Evolutionary conservation across 345 rosid species (phyloP), one percentile per base, ranked within the genome.

Genomic region (Gossypium longicalyx): DNA sequence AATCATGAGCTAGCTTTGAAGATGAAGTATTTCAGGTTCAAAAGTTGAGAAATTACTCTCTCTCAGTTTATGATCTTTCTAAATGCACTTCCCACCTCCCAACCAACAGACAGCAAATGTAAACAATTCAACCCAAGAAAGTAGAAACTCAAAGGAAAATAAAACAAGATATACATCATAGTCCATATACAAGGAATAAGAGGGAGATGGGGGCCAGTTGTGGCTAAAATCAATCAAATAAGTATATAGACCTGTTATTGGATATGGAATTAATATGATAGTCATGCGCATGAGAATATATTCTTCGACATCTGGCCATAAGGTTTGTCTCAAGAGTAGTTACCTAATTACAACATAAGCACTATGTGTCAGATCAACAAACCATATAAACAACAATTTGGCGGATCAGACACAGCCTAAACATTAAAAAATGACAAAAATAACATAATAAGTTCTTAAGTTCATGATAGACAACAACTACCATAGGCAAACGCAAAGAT

Each of bases 261-360:
- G 98, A 95, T 76, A 95, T 93, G 49, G 99, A 95, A 86, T 93
- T 91, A 77, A 95, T 91, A 80, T 95, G 99, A 87, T 95, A 95
- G 82, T 95, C 98, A 84, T 95, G 99, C 47, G 99, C 99, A 84
- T 95, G 97, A 61, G 97, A 92, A 86, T 93, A 95, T 52, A 93
- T 89, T 84, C 98, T 90, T 69, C 99, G 91, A 77, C 99, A 93
- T 85, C 92, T 83, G 19, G 99, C 97, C 75, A 90, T 74, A 78
- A 87, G 84, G 83, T 86, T 93, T 12, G 90, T 88, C 85, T 95
- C 99, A 41, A 75, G 86, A 83, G 90, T 86, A 54, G 92, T 87
- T 68, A 93, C 97, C 99, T 95, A 74, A 29, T 64, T 38, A 63
- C 29, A 25, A 82, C 5, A 80, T 7, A 74, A 66, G 25, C 3